phyloP scores from a whole-genome alignment of 140 eudicot species.

The Senecio squalidus region DNA sequence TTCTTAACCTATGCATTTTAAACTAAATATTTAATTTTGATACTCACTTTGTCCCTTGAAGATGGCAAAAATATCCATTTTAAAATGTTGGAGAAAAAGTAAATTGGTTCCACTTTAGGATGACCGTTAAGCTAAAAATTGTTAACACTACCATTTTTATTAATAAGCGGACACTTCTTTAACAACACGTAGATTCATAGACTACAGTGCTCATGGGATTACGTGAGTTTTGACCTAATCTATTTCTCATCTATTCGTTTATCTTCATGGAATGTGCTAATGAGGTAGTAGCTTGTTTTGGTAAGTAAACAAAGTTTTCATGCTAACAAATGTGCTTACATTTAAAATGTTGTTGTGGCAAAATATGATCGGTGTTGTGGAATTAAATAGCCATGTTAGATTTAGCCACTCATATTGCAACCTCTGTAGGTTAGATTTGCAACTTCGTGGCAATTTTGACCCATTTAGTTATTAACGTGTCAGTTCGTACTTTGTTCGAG shows the following conservation, averaged over 20 bases:
- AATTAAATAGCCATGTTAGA: conserved; percentile 60
- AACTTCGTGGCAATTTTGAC: background rate
- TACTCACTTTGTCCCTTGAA: background rate
- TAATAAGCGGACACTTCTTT: background rate
- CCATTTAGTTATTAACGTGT: background rate
- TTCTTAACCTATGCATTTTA: background rate
- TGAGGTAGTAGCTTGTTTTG: conserved; percentile 49
- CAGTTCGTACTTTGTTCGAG: background rate
- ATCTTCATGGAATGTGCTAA: conserved; percentile 36
- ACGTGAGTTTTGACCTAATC: background rate
- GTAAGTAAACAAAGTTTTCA: conserved; percentile 50
- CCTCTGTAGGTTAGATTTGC: conserved; percentile 35
- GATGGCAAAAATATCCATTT: background rate
- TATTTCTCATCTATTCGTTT: background rate
- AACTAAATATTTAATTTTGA: no score
- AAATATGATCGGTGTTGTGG: conserved; percentile 68
- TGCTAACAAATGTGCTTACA: conserved; percentile 60
- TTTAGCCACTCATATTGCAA: conserved; percentile 57
- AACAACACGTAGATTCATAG: background rate
- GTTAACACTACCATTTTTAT: no score
- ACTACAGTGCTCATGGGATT: conserved; percentile 1
- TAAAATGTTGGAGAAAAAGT: background rate
- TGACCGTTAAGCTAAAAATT: no score
- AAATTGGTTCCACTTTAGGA: background rate
- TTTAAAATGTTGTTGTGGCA: conserved; percentile 74